Conservation (phyloP, 2,329 filamentous ascomycete species). For the Cladophialophora yegresii region DNA sequence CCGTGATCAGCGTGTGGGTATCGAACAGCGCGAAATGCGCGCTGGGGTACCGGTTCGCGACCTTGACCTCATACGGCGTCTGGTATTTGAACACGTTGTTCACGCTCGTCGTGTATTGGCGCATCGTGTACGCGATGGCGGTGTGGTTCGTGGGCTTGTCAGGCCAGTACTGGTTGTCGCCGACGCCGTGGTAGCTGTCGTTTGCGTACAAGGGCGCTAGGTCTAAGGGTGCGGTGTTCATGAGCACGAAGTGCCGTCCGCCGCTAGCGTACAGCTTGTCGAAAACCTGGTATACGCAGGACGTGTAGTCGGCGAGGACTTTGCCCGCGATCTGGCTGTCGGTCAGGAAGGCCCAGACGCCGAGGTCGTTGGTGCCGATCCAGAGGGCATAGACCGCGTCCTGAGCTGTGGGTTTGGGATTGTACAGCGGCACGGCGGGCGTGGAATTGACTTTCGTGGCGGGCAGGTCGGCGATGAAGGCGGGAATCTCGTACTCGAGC, state of each 20-base stretch:
- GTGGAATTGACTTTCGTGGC: constrained; percentile 29
- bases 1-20: constrained; percentile 53
- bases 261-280: constrained; percentile 66
- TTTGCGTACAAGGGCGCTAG: constrained; percentile 67
- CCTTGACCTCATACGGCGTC: constrained; percentile 50
- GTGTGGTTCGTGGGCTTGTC: constrained; percentile 55
- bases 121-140: constrained; percentile 54
- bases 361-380: constrained; percentile 82
- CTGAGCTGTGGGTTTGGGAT: constrained; percentile 22
- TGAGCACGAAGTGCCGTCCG: constrained; percentile 69
- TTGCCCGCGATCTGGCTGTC: constrained; percentile 63
- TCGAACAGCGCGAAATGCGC: constrained; percentile 68
- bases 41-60: constrained; percentile 52
- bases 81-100: constrained; percentile 57
- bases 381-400: constrained; percentile 69
- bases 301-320: constrained; percentile 64
- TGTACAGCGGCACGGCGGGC: constrained; percentile 25
- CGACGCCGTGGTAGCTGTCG: constrained; percentile 49
- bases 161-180: constrained; percentile 51
- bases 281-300: constrained; percentile 67
- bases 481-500: constrained; percentile 61
- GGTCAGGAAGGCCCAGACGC: constrained; percentile 64
- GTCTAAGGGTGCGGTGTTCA: constrained; percentile 69
- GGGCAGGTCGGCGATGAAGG: constrained; percentile 54
- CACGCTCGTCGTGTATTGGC: constrained; percentile 49